Evolutionary conservation across 2,329 filamentous ascomycete species (phyloP).

Genomic region (Alternaria ethzedia): DNA sequence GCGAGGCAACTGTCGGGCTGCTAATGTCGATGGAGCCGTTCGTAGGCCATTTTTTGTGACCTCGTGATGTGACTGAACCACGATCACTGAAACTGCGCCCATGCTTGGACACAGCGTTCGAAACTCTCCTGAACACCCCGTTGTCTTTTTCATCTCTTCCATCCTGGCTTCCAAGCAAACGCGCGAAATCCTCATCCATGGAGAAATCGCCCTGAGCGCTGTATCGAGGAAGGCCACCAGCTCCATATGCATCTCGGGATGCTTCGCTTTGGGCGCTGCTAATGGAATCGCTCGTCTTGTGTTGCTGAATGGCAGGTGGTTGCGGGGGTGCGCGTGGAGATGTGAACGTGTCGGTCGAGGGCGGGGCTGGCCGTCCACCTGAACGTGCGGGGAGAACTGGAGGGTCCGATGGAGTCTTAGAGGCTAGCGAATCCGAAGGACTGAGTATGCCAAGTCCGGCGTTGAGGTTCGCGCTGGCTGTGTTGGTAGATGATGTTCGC

Average conservation of each 20-base stretch:
- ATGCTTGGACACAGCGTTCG: slow-evolving; percentile 85
- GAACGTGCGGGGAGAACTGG: slow-evolving; percentile 55
- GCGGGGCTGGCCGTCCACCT: slow-evolving; percentile 53
- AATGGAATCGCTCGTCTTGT: slow-evolving; percentile 53
- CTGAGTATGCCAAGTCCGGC: slow-evolving; percentile 52
- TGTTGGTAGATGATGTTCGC: slow-evolving; percentile 47
- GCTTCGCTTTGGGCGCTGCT: slow-evolving; percentile 53
- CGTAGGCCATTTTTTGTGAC: slow-evolving; percentile 50
- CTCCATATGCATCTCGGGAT: slow-evolving; percentile 36
- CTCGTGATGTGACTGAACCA: slow-evolving; percentile 45
- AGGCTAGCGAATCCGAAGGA: slow-evolving; percentile 51
- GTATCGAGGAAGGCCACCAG: slow-evolving; percentile 52
- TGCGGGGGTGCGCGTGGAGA: slow-evolving; percentile 55
- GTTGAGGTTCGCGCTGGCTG: slow-evolving; percentile 43
- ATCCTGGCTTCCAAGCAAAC: slow-evolving; percentile 79
- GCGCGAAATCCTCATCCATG: slow-evolving; percentile 93
- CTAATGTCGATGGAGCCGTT: slow-evolving; percentile 63
- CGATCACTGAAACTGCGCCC: slow-evolving; percentile 83
- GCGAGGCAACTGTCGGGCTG: slow-evolving; percentile 71
- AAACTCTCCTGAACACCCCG: slow-evolving; percentile 80
- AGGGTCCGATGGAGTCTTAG: slow-evolving; percentile 51
- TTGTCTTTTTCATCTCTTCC: slow-evolving; percentile 51
- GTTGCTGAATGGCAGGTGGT: slow-evolving; percentile 48
- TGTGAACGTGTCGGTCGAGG: slow-evolving; percentile 50
- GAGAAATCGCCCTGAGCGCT: slow-evolving; percentile 86